Evolutionary conservation across 176 grass and related monocot species (phyloP).

Genomic region (Oryza glumipatula): DNA sequence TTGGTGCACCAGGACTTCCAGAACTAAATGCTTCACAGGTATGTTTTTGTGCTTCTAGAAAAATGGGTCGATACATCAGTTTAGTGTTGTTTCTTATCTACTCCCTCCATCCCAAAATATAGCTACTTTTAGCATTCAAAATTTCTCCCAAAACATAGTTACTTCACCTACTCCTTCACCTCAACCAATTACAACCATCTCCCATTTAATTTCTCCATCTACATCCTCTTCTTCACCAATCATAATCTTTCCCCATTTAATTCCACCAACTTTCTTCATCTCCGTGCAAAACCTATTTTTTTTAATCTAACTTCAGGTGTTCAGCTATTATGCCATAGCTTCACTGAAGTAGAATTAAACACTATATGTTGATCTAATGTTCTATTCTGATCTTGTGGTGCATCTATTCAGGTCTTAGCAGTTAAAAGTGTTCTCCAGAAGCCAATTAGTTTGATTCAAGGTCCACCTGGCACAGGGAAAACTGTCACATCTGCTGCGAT

Average conservation of each 20-base stretch:
- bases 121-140: too few relatives aligned
- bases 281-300: too few relatives aligned
- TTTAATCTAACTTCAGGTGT: not conserved
- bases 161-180: too few relatives aligned
- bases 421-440: slow-evolving; percentile 99
- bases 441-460: slow-evolving; percentile 98
- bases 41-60: not conserved
- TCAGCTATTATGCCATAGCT: not conserved
- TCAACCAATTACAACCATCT: too few relatives aligned
- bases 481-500: slow-evolving; percentile 98
- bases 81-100: not conserved
- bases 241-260: too few relatives aligned
- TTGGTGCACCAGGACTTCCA: slow-evolving; percentile 96
- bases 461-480: slow-evolving; percentile 98
- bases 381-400: not conserved
- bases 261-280: too few relatives aligned
- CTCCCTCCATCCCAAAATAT: too few relatives aligned
- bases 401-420: slow-evolving; percentile 77
- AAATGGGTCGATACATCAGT: not conserved
- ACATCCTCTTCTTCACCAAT: too few relatives aligned
- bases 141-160: too few relatives aligned
- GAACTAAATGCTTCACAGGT: slow-evolving; percentile 99
- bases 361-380: slow-evolving; percentile 36
- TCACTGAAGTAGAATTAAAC: not conserved
- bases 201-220: too few relatives aligned